Conservation (phyloP, 495 filamentous ascomycete genomes). For the Apodospora peruviana region DNA sequence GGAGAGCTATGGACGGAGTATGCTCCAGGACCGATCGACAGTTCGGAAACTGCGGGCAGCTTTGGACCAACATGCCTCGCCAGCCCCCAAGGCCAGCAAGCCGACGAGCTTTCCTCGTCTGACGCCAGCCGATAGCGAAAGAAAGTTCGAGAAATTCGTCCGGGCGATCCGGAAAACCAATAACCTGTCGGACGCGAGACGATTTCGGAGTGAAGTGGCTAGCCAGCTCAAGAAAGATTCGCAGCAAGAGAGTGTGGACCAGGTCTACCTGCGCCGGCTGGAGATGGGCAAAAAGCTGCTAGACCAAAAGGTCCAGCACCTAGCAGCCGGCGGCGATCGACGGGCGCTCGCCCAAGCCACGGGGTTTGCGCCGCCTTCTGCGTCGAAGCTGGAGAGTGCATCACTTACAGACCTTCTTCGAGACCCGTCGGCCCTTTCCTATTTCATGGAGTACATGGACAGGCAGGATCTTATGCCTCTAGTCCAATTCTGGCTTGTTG, state of each 20-base stretch:
- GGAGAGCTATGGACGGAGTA: slow-evolving; percentile 78
- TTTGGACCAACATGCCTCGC: slow-evolving; percentile 90
- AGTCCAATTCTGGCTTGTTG: slow-evolving; percentile 98
- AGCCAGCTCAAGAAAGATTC: slow-evolving; percentile 85
- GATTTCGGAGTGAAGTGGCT: slow-evolving; percentile 87
- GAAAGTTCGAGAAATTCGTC: slow-evolving; percentile 91
- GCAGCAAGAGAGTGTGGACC: slow-evolving; percentile 71
- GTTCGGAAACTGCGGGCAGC: slow-evolving; percentile 91
- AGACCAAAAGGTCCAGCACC: slow-evolving; percentile 80
- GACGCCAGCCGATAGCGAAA: slow-evolving; percentile 65
- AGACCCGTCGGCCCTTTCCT: slow-evolving; percentile 84
- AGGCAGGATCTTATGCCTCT: slow-evolving; percentile 77
- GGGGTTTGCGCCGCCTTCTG: slow-evolving; percentile 21
- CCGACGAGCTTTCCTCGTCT: slow-evolving; percentile 56
- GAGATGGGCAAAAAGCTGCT: slow-evolving; percentile 87
- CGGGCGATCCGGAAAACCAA: slow-evolving; percentile 81
- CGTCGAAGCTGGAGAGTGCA: slow-evolving; percentile 60
- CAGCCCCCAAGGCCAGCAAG: slow-evolving; percentile 60
- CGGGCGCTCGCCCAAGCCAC: slow-evolving; percentile 26
- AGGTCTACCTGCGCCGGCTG: slow-evolving; percentile 76
- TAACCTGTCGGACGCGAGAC: slow-evolving; percentile 88
- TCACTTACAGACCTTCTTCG: slow-evolving; percentile 78
- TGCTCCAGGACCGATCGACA: slow-evolving; percentile 92
- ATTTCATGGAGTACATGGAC: slow-evolving; percentile 99
- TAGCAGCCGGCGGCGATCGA: slow-evolving; percentile 61